Evolutionary conservation across 331 rosid species (phyloP), one percentile per base, ranked within the genome.

Genomic region (Quercus tomentella): DNA sequence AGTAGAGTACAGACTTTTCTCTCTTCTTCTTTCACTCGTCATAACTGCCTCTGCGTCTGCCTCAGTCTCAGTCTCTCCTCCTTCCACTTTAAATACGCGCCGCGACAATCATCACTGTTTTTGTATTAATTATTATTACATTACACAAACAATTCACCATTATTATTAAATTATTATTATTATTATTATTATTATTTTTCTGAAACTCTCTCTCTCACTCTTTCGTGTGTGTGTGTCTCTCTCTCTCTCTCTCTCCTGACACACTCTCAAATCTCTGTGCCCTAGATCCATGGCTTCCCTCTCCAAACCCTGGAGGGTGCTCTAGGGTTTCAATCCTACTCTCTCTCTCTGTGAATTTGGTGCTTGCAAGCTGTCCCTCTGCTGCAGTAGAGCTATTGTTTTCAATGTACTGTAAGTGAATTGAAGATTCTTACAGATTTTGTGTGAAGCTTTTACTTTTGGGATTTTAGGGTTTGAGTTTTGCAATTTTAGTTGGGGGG

Each of bases 251-350:
- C 20, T 30, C 7, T 23, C 3, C 45, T 37, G 11, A 37, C 45
- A 7, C 45, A 2, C 45, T 41, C 45, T 9, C 88, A 80, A 78
- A 55, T 78, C 84, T 70, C 62, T 80, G 76, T 80, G 88, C 90
- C 92, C 90, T 88, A 92, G 98, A 94, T 94, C 97, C 97, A 84
- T 86, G 91, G 83, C 87, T 83, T 86, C 76, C 51, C 28, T 88
- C 86, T 82, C 56, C 87, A 72, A 57, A 76, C 70, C 76, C 86
- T 81, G 23, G 83, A 76, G 81, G 77, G 57, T 22, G 82, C 75
- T 67, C 77, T 85, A 76, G 85, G 85, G 86, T 83, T 82, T 78
- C 86, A 74, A 49, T 77, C 78, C 52, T 79, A 7, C 43, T 81
- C 43, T 33, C 77, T 31, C 52, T 74, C 4, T 17, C 55, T 33